Percentiles rank a stretch among this genome's conserved stretches.
phyloP scores from a whole-genome alignment of 2,329 filamentous ascomycete genomes.

The Neodidymelliopsis sp. region DNA sequence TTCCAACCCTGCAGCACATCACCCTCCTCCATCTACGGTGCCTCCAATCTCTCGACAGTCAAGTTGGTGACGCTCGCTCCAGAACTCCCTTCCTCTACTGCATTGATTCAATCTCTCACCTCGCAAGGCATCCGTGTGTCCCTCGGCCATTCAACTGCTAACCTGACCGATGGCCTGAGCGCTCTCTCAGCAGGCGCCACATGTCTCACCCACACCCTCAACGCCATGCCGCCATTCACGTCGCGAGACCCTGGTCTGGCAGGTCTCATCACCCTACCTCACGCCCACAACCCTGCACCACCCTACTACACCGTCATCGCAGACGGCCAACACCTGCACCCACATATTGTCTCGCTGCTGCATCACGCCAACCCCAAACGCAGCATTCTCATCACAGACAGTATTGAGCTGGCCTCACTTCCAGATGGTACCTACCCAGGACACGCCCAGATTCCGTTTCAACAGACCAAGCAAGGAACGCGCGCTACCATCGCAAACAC shows the following conservation, averaged over 20 bases:
- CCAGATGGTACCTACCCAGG: constrained; percentile 60
- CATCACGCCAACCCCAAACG: constrained; percentile 56
- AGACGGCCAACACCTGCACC: constrained; percentile 63
- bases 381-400: constrained; percentile 62
- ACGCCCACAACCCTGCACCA: constrained; percentile 27
- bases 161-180: constrained; percentile 54
- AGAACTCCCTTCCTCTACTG: constrained; percentile 54
- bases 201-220: constrained; percentile 62
- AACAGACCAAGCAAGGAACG: constrained; percentile 59
- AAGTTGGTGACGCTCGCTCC: constrained; percentile 63
- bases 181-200: constrained; percentile 59
- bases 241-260: constrained; percentile 61
- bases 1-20: constrained; percentile 51
- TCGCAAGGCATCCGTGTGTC: constrained; percentile 55
- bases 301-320: constrained; percentile 63
- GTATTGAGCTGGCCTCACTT: constrained; percentile 62
- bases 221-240: constrained; percentile 61
- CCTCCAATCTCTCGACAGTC: constrained; percentile 51
- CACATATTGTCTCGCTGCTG: constrained; percentile 57
- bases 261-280: constrained; percentile 49
- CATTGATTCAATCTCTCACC: constrained; percentile 54
- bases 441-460: constrained; percentile 59
- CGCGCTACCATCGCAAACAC: constrained; percentile 61
- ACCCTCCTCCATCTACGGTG: constrained; percentile 56
- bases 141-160: constrained; percentile 61